A percentile compares a stretch with the other conserved stretches of the same genome.
Conservation (phyloP, 2,329 filamentous ascomycete genomes). For the Penicillium sp. region DNA sequence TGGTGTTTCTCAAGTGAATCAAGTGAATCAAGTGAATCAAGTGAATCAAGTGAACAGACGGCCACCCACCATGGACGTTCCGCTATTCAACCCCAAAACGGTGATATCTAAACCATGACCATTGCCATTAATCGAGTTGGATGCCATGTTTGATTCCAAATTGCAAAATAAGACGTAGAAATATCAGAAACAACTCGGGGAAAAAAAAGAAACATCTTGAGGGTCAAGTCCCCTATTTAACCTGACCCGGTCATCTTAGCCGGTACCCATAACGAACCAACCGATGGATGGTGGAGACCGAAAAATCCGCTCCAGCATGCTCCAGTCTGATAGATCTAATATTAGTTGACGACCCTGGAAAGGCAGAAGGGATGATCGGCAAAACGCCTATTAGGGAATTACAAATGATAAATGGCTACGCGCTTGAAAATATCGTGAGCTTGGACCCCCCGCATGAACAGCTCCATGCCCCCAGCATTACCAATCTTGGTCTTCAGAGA, state of each 20-base stretch:
- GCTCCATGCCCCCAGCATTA: neutral
- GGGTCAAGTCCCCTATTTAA: slow-evolving; percentile 4
- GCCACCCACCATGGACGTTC: slow-evolving; percentile 48
- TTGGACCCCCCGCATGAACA: neutral
- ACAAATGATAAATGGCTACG: slow-evolving; percentile 17
- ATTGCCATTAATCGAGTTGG: slow-evolving; percentile 11
- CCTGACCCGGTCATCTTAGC: neutral
- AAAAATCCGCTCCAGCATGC: neutral
- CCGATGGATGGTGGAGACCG: slow-evolving; percentile 5
- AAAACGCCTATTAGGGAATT: slow-evolving; percentile 16
- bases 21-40: no score
- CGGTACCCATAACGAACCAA: neutral
- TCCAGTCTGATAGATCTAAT: neutral
- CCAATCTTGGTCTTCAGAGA: neutral
- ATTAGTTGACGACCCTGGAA: neutral
- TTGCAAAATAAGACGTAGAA: neutral
- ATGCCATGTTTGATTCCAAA: slow-evolving; percentile 11
- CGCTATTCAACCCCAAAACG: slow-evolving; percentile 56
- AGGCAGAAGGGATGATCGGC: slow-evolving; percentile 14
- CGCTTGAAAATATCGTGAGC: slow-evolving; percentile 15
- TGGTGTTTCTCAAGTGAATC: neutral
- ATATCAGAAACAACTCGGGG: neutral
- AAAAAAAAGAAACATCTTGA: neutral
- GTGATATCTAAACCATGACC: slow-evolving; percentile 48
- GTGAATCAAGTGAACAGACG: neutral